Percentiles rank a stretch among this genome's conserved stretches.
Conservation (phyloP, 2,329 filamentous ascomycete genomes). For the Myriangium duriaei region DNA sequence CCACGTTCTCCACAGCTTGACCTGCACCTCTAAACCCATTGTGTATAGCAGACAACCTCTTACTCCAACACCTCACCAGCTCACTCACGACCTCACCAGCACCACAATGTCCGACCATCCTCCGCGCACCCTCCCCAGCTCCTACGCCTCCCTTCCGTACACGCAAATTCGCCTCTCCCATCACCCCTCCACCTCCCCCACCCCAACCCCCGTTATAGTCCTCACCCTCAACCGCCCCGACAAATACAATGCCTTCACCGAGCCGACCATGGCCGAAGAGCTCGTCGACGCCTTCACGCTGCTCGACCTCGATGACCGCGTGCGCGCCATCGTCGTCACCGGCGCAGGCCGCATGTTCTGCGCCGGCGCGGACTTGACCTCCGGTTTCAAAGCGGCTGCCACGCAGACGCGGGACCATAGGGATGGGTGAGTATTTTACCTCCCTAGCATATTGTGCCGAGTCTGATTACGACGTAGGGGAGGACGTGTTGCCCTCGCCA, state of each 20-base stretch:
- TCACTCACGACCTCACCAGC: too few species aligned
- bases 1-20: too few species aligned
- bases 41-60: too few species aligned
- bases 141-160: conserved; percentile 29
- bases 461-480: conserved; percentile 20
- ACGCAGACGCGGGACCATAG: conserved; percentile 38
- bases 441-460: not conserved
- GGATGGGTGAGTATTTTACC: conserved; percentile 33
- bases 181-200: conserved; percentile 32
- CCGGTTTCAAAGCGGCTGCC: conserved; percentile 34
- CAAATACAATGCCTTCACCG: conserved; percentile 58
- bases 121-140: too few species aligned
- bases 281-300: conserved; percentile 42
- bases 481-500: conserved; percentile 38
- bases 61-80: too few species aligned
- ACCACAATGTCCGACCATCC: too few species aligned
- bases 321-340: conserved; percentile 43
- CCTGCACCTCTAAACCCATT: too few species aligned
- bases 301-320: conserved; percentile 42
- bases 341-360: conserved; percentile 38
- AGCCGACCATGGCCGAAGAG: conserved; percentile 46
- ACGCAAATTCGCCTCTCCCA: conserved; percentile 31
- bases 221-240: conserved; percentile 52
- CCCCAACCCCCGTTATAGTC: conserved; percentile 49
- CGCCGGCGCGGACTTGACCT: conserved; percentile 44